These are phyloP conservation scores for Fusarium robinianum DNA, from an alignment of 2,329 filamentous ascomycete genomes.

Conservation along the genomic window DNA sequence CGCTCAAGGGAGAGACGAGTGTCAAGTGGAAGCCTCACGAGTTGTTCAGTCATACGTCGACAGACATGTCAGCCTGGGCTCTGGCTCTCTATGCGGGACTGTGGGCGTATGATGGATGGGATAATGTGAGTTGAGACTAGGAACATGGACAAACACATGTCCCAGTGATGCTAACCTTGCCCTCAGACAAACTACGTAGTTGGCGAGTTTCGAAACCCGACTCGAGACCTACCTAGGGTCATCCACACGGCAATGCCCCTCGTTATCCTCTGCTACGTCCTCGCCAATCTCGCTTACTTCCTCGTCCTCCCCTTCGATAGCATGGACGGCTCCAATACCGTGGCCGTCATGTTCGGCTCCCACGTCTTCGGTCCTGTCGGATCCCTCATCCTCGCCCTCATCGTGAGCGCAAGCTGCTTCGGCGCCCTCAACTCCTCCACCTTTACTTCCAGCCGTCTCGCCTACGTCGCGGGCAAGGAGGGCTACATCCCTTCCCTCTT, in stretches of 20 bases:
- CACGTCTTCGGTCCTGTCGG: slow-evolving; percentile 88
- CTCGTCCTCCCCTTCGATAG: slow-evolving; percentile 81
- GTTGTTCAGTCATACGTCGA: slow-evolving; percentile 88
- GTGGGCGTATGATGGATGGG: slow-evolving; percentile 99
- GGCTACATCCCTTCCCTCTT: slow-evolving; percentile 87
- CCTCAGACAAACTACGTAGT: slow-evolving; percentile 93
- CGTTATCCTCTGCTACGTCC: slow-evolving; percentile 86
- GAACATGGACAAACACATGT: no score
- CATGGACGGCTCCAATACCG: slow-evolving; percentile 88
- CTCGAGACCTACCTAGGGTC: slow-evolving; percentile 86
- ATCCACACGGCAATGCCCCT: slow-evolving; percentile 97
- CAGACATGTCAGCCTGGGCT: slow-evolving; percentile 83
- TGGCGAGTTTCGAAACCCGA: slow-evolving; percentile 92
- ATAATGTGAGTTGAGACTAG: slow-evolving; percentile 73
- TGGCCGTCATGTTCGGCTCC: slow-evolving; percentile 91
- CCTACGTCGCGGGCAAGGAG: slow-evolving; percentile 94
- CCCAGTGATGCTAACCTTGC: slow-evolving; percentile 26
- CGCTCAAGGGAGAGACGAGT: slow-evolving; percentile 74
- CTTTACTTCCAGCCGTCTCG: slow-evolving; percentile 88
- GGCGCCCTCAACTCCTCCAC: slow-evolving; percentile 92
- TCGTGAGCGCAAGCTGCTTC: slow-evolving; percentile 90
- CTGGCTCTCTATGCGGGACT: slow-evolving; percentile 93
- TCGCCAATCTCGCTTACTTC: slow-evolving; percentile 93
- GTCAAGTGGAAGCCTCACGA: slow-evolving; percentile 83
- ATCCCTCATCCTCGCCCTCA: slow-evolving; percentile 80